These are phyloP conservation scores for Crithidia fasciculata DNA, from an alignment of 208 protist genomes.

Conservation along the genomic window DNA sequence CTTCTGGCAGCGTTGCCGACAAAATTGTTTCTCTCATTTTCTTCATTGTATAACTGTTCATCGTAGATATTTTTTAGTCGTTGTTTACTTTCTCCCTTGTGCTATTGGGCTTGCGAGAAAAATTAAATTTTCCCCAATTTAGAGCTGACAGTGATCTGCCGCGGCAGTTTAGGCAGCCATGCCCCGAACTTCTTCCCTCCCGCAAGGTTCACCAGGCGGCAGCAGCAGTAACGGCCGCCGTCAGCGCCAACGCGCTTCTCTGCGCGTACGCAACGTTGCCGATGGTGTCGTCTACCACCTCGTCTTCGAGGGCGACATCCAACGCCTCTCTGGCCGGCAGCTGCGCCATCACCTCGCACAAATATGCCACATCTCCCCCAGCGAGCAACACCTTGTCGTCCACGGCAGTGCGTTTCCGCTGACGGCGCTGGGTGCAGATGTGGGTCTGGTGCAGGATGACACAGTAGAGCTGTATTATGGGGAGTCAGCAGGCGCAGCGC, in stretches of 20 bases:
- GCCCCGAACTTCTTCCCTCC: too few relatives aligned
- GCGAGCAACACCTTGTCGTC: slow-evolving; percentile 42
- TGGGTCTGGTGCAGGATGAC: slow-evolving; percentile 25
- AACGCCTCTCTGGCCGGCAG: slow-evolving; percentile 46
- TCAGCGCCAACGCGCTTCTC: slow-evolving; percentile 21
- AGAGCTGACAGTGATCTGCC: too few relatives aligned
- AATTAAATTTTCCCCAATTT: too few relatives aligned
- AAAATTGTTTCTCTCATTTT: too few relatives aligned
- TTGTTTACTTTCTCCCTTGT: too few relatives aligned
- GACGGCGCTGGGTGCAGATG: slow-evolving; percentile 14
- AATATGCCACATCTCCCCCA: slow-evolving; percentile 45
- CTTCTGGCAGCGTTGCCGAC: too few relatives aligned
- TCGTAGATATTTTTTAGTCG: too few relatives aligned
- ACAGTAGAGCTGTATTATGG: slow-evolving; percentile 7
- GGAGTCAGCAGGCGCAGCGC: background rate
- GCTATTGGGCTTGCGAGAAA: too few relatives aligned
- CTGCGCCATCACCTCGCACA: slow-evolving; percentile 51
- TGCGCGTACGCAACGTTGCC: slow-evolving; percentile 53
- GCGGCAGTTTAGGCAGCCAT: too few relatives aligned
- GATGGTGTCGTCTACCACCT: slow-evolving; percentile 65
- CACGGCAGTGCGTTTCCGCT: slow-evolving; percentile 3
- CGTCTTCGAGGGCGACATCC: slow-evolving; percentile 62
- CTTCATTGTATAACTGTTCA: too few relatives aligned
- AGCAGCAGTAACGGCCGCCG: slow-evolving; percentile 1
- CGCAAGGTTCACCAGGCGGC: too few relatives aligned